These are phyloP conservation scores for Prunus yedoensis DNA, from an alignment of 331 rosid species.

Conservation along the genomic window DNA sequence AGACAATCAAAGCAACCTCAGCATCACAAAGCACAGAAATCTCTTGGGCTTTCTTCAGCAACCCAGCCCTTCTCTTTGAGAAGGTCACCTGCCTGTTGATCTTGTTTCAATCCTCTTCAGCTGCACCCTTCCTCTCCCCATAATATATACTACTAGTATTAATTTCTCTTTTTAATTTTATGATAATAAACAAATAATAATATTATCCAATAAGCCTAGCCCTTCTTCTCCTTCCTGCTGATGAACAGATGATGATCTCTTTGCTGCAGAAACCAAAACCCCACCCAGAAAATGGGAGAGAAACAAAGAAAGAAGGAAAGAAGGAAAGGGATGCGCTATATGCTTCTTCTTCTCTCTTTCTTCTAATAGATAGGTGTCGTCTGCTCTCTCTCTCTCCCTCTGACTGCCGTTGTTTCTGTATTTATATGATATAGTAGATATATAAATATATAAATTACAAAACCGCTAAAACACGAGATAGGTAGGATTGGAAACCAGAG, in stretches of 20 bases:
- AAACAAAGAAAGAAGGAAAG: not conserved
- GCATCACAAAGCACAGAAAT: too few relatives aligned
- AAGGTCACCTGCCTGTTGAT: slow-evolving; percentile 85
- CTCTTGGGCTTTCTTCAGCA: too few relatives aligned
- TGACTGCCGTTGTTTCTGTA: too few relatives aligned
- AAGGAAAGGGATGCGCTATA: too few relatives aligned
- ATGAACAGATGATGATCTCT: not conserved
- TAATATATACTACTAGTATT: slow-evolving; percentile 3
- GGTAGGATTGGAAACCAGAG: slow-evolving; percentile 38
- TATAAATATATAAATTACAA: slow-evolving; percentile 23
- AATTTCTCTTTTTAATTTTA: too few relatives aligned
- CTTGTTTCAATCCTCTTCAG: slow-evolving; percentile 90
- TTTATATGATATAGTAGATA: not conserved
- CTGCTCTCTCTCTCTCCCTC: not conserved
- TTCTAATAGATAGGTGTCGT: not conserved
- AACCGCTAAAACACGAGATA: not conserved
- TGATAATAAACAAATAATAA: too few relatives aligned
- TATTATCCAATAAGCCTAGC: not conserved
- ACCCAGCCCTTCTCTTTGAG: slow-evolving; percentile 73
- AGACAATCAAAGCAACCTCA: too few relatives aligned
- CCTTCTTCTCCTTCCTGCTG: not conserved
- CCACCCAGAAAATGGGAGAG: not conserved
- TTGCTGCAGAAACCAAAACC: not conserved
- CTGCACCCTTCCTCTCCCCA: slow-evolving; percentile 85
- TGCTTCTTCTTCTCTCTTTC: too few relatives aligned